These are phyloP conservation scores for Pholiota molesta DNA, from an alignment of 768 basidiomycete genomes.

Conservation along the genomic window DNA sequence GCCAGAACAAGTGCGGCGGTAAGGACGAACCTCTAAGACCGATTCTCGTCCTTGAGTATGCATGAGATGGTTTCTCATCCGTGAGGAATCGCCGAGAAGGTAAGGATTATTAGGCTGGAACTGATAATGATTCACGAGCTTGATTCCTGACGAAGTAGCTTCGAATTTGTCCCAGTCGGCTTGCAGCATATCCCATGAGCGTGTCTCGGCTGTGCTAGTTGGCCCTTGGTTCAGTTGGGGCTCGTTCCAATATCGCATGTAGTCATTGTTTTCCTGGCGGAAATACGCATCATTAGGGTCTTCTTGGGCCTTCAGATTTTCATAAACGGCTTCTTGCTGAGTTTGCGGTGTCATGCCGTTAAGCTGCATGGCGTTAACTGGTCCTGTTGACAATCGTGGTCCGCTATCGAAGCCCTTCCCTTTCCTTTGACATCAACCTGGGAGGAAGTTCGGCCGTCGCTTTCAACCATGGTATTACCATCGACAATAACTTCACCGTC, in stretches of 20 bases:
- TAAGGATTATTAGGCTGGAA: conserved; percentile 85
- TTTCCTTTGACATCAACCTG: conserved; percentile 67
- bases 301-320: conserved; percentile 45
- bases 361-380: background rate
- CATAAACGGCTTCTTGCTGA: conserved; percentile 17
- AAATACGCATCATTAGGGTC: conserved; percentile 72
- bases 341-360: conserved; percentile 12
- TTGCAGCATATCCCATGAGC: conserved; percentile 70
- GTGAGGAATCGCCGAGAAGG: conserved; percentile 59
- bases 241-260: conserved; percentile 59
- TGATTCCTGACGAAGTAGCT: conserved; percentile 68
- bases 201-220: conserved; percentile 29
- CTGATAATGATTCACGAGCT: conserved; percentile 57
- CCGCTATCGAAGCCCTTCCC: conserved; percentile 47
- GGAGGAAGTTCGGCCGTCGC: conserved; percentile 34
- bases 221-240: conserved; percentile 27
- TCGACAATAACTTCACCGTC: conserved; percentile 80
- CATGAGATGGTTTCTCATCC: conserved; percentile 50
- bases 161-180: conserved; percentile 83
- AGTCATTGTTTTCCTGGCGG: conserved; percentile 71
- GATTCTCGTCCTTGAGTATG: conserved; percentile 38
- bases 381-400: background rate
- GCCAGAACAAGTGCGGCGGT: conserved; percentile 12
- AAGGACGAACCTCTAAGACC: conserved; percentile 44
- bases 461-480: conserved; percentile 76